A percentile compares a stretch with the other conserved stretches of the same genome.
phyloP scores from a whole-genome alignment of 495 filamentous ascomycete genomes.

The Neurospora tetraspora region DNA sequence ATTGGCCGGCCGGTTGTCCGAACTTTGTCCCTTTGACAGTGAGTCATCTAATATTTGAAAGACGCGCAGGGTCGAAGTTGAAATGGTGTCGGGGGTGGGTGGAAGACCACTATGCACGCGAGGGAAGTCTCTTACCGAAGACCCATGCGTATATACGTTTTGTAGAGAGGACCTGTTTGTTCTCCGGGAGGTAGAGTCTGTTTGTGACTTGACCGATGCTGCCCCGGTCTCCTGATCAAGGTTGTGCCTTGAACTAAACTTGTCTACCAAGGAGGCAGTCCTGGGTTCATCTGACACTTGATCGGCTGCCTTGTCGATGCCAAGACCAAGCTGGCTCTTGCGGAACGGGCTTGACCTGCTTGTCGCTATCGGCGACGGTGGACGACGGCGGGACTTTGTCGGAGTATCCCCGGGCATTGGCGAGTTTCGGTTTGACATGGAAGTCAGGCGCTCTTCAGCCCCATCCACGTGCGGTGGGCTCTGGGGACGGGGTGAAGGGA shows the following conservation, averaged over 20 bases:
- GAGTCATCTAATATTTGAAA: constrained; percentile 30
- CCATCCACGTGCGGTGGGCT: constrained; percentile 16
- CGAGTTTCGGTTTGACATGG: neutral
- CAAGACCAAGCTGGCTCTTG: constrained; percentile 10
- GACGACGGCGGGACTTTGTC: constrained; percentile 5
- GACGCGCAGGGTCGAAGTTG: constrained; percentile 37
- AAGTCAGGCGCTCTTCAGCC: constrained; percentile 2
- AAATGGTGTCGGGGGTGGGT: constrained; percentile 46
- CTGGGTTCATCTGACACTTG: neutral
- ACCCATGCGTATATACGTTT: constrained; percentile 29
- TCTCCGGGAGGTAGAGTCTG: neutral
- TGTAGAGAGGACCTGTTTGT: constrained; percentile 11
- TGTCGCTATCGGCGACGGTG: constrained; percentile 7
- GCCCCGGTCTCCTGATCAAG: neutral
- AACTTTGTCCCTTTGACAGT: constrained; percentile 12
- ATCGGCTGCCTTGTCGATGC: neutral
- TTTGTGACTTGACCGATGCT: neutral
- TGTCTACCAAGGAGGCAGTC: neutral
- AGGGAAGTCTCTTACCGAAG: constrained; percentile 15
- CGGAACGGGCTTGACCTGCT: constrained; percentile 22
- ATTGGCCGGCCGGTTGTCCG: constrained; percentile 14
- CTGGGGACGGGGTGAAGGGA: constrained; percentile 4
- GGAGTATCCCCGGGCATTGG: constrained; percentile 12
- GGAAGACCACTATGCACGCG: constrained; percentile 28
- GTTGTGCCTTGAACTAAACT: neutral